A percentile compares a stretch with the other conserved stretches of the same genome.
These are phyloP conservation scores for Solanum hybrid DNA, from an alignment of 305 asterid species.

Conservation along the genomic window DNA sequence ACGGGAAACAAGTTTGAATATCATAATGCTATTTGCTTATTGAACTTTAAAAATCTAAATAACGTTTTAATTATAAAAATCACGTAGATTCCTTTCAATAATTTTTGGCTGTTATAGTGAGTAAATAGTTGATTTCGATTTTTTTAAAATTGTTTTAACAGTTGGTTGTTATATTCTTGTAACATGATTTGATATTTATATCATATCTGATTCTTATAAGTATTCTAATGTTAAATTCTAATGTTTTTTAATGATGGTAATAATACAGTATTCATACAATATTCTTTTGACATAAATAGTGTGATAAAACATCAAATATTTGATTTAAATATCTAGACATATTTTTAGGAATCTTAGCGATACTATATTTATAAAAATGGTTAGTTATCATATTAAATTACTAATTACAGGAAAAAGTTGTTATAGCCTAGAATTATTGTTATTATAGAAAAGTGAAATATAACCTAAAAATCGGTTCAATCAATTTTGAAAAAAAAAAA, in stretches of 20 bases:
- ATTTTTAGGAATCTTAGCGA: background rate
- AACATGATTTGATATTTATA: background rate
- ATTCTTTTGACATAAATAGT: background rate
- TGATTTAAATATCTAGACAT: background rate
- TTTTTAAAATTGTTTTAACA: too few relatives aligned
- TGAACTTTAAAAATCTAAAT: background rate
- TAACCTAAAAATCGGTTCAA: background rate
- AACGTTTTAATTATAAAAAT: background rate
- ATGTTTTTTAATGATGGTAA: background rate
- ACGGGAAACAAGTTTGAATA: background rate
- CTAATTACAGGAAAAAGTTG: background rate
- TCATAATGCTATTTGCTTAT: background rate
- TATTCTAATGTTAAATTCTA: background rate
- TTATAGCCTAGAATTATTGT: background rate
- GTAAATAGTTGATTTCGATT: background rate
- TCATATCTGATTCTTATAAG: background rate
- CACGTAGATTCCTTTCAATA: background rate
- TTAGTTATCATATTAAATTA: background rate
- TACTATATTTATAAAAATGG: background rate
- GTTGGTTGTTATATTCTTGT: background rate
- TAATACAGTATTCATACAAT: background rate
- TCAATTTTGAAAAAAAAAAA: background rate
- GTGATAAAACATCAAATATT: background rate
- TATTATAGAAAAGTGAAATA: background rate
- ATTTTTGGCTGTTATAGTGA: background rate